These are phyloP conservation scores for Macrocystidia cucumis DNA, from an alignment of 1,284 basidiomycete species.

Conservation along the genomic window DNA sequence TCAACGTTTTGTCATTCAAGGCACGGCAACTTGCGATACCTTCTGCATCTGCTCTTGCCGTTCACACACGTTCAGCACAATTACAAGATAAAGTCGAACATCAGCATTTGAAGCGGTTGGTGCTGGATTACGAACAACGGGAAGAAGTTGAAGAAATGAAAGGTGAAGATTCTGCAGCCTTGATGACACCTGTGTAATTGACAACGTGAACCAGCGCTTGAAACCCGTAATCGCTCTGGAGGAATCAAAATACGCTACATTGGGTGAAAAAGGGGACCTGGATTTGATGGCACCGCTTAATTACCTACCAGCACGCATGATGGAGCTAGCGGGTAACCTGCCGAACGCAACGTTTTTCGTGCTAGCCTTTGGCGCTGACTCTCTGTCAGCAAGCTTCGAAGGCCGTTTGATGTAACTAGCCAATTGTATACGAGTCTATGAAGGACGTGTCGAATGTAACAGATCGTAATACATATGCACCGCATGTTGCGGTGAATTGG, in stretches of 20 bases:
- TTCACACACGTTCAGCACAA: conserved; percentile 86
- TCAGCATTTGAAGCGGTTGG: conserved; percentile 91
- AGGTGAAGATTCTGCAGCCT: conserved; percentile 32
- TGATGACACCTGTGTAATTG: conserved; percentile 4
- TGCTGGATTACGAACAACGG: conserved; percentile 79
- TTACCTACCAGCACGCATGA: conserved; percentile 1
- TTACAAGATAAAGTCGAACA: conserved; percentile 91
- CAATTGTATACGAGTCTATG: too few relatives aligned
- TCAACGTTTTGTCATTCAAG: conserved; percentile 29
- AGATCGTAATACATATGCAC: too few relatives aligned
- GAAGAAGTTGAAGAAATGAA: conserved; percentile 77
- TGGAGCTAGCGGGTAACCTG: conserved; percentile 1
- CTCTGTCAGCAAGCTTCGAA: too few relatives aligned
- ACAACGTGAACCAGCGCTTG: conserved; percentile 40
- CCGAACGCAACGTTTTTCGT: too few relatives aligned
- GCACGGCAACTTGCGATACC: conserved; percentile 83
- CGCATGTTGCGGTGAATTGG: too few relatives aligned
- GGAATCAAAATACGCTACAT: conserved; percentile 69
- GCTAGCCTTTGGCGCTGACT: too few relatives aligned
- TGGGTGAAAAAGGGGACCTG: conserved; percentile 29
- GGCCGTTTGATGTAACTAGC: too few relatives aligned
- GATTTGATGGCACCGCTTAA: too few relatives aligned
- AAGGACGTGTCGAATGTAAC: too few relatives aligned
- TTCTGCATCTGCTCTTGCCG: conserved; percentile 76
- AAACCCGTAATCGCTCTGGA: conserved; percentile 54